Percentiles rank a stretch among this genome's conserved stretches.
These are phyloP conservation scores for Ustilago shanxiensis DNA, from an alignment of 1,284 basidiomycete species.

Conservation along the genomic window DNA sequence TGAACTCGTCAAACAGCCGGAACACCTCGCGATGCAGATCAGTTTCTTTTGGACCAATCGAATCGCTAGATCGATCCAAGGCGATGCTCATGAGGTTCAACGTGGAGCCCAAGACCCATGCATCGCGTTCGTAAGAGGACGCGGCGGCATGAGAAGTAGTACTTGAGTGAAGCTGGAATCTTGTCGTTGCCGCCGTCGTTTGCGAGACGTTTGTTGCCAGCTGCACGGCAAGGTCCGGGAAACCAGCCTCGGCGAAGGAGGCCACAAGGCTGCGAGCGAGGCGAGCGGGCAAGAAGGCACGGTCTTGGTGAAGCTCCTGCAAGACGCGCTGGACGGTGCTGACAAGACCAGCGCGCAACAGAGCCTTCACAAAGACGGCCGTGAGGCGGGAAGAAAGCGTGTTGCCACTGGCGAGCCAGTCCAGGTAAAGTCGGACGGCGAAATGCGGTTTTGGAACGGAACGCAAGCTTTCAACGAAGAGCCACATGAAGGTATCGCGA, in stretches of 20 bases:
- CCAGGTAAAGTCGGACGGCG: slow-evolving; percentile 43
- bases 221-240: slow-evolving; percentile 38
- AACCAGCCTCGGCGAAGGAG: slow-evolving; percentile 44
- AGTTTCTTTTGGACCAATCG: background rate
- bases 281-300: slow-evolving; percentile 19
- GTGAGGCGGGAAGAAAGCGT: slow-evolving; percentile 21
- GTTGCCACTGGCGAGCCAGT: slow-evolving; percentile 50
- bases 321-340: slow-evolving; percentile 29
- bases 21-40: slow-evolving; percentile 23
- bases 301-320: slow-evolving; percentile 29
- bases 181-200: slow-evolving; percentile 3
- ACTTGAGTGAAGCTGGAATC: background rate
- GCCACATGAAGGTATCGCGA: slow-evolving; percentile 33
- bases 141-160: background rate
- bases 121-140: background rate
- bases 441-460: slow-evolving; percentile 15
- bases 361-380: slow-evolving; percentile 24
- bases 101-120: slow-evolving; percentile 16
- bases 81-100: slow-evolving; percentile 46
- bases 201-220: slow-evolving; percentile 28
- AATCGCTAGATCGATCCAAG: slow-evolving; percentile 35
- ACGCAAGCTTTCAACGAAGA: slow-evolving; percentile 32
- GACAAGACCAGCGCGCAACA: slow-evolving; percentile 26
- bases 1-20: slow-evolving; percentile 45
- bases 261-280: slow-evolving; percentile 37